Evolutionary conservation across 345 rosid species (phyloP), one percentile per base, ranked within the genome.

Genomic region (Orychophragmus violaceus): DNA sequence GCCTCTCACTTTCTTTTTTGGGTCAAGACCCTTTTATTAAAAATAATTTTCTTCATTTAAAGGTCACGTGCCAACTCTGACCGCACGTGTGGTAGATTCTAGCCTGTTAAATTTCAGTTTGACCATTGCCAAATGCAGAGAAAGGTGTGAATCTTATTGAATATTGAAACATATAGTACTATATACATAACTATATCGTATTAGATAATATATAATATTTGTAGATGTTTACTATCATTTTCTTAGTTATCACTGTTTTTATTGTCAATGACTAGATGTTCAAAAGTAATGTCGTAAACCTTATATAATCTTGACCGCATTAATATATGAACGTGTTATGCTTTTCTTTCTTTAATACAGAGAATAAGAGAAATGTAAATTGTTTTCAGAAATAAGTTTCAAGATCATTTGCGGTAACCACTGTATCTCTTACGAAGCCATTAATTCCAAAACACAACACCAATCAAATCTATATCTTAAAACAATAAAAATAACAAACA

Each of bases 11-110:
- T 13, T 55, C 46, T 28, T 13, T 55, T 35, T 50, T 50, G 9
- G 60, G 74, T 69, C 74, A 50, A 68, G 48, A 24, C 24, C 19
- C 37, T 45, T 68, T 22, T 33, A 41, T 6, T 16, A 41, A 39
- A 41, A 41, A 41, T 7, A 14, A 23, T 1, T 19, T 21, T 11
- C 0, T 50, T 52, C 0, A 18, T n/a, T 53, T 19, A 49, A 24
- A 5, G 24, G 21, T 11, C 75, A 71, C 70, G 64, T 63, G 70
- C 25, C 49, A 63, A 60, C 24, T 71, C 58, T 63, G 69, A 63
- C 64, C 59, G 42, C 70, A 71, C 70, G 70, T 71, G 75, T 63
- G 3, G 2, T 42, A 24, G 64, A 71, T 35, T 63, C 70, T 29
- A 45, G 75, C 35, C 64, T 16, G 33, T 16, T 24, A 41, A 41